Base-by-base conservation (phyloP, 352 stramenopile genomes). In the Plasmopara halstedii region DNA sequence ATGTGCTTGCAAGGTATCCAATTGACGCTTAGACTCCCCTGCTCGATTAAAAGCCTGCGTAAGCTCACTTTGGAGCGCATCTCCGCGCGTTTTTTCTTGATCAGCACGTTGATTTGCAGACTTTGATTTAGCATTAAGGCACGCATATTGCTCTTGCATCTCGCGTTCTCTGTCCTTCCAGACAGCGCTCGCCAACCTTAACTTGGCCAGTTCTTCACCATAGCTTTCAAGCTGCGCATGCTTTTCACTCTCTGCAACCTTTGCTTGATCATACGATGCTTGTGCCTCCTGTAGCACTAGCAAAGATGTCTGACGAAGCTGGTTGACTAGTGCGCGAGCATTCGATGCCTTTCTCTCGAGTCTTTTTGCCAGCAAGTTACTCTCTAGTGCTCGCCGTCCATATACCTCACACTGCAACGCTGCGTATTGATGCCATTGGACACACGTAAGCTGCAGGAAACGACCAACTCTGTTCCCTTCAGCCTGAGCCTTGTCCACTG, bases 211-310 rank as follows among this genome's bases (percentile, higher is more conserved):
- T 26, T 92, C 76, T 31, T 83, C 71, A 14, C 82, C 62, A 4
- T 85, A 63, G n/a, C 85, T 80, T 7, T 71, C 74, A 13, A 89
- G 45, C 22, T 88, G 74, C 38, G 84, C 74, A 39, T 89, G 75
- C 43, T 89, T 93, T 44, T 88, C 78, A 23, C 73, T 71, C 31
- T 93, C 76, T 2, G 59, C 71, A 36, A 77, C 64, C 43, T 88
- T 93, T 0, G 76, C 76, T 26, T 73, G 76, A 14, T 89, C 73
- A 67, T 77, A 89, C n/a, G 68, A 67, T 14, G 67, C 41, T n/a
- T 73, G 71, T 17, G 81, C 76, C 40, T 89, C 76, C 18, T 88
- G 74, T 5, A 84, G 37, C 0, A 90, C 62, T n/a, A 88, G 31
- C 10, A 54, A 51, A 0, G 66, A 65, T 2, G 74, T 72, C n/a